Evolutionary conservation across 225 moss, liverwort and hornwort species (phyloP), one percentile per base, ranked within the genome.

Genomic region (Lunularia cruciata): DNA sequence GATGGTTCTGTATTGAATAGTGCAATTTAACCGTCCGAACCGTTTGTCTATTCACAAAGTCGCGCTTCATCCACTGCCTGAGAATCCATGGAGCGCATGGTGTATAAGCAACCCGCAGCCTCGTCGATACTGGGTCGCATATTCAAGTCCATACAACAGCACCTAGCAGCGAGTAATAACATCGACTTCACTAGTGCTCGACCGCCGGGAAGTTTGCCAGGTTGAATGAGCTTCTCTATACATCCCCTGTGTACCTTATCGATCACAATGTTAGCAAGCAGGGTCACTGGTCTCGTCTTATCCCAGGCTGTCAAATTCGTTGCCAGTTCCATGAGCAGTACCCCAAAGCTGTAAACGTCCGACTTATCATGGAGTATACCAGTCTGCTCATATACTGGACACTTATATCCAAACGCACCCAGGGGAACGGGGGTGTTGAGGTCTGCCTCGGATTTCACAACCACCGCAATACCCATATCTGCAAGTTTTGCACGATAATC

Each of bases 301-400:
- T 81, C 81, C 81, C 81, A 81, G 2, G 76, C 76, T 23, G 70
- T 65, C 34, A 81, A 40, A 48, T 69, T 58, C 20, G 81, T 81
- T 6, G 81, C 73, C 22, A 81, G 49, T 66, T 93, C 93, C 49
- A 93, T 77, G n/a, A 93, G 67, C 35, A 93, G 48, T 76, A 93
- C 87, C 6, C 93, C 93, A 70, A 89, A 93, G 42, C 87, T 90
- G 55, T 90, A 93, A 3, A 93, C 90, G 34, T 93, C 93, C 0
- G 86, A 76, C 47, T 90, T 93, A 12, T 77, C 79, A 63, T 75
- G 70, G 12, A 84, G 71, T 8, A 71, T 65, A 2, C 87, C 77
- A 0, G 77, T 73, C 52, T 77, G 81, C 70, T 85, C 79, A 46
- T 83, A 79, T 25, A 78, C 62, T 0, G 75, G 76, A 36, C 82